phyloP scores from a whole-genome alignment of 73 alveolate genomes.

The Paramecium sonneborni region DNA sequence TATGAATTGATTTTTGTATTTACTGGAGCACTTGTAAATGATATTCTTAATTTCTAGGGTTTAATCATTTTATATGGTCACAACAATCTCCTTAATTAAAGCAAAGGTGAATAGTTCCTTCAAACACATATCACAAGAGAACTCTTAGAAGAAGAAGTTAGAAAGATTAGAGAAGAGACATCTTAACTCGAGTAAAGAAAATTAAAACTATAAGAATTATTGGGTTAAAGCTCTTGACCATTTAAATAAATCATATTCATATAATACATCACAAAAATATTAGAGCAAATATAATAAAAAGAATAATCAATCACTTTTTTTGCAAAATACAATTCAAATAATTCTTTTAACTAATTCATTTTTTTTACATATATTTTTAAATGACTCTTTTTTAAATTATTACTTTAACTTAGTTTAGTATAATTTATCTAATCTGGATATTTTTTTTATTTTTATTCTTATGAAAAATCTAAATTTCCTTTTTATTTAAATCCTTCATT shows the following conservation, averaged over 20 bases:
- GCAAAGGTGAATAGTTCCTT: not conserved
- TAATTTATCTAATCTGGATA: too few relatives aligned
- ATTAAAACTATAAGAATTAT: not conserved
- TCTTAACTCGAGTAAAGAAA: not conserved
- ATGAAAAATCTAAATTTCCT: too few relatives aligned
- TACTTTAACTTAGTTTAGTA: too few relatives aligned
- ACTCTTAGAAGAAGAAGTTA: constrained; percentile 6
- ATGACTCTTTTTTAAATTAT: too few relatives aligned
- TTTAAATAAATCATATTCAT: not conserved
- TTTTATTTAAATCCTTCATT: too few relatives aligned
- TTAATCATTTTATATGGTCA: not conserved
- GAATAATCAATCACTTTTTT: not conserved
- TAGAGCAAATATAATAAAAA: not conserved
- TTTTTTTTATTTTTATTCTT: too few relatives aligned
- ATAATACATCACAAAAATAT: not conserved
- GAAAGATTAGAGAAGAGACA: not conserved
- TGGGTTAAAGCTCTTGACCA: not conserved
- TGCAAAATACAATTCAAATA: not conserved
- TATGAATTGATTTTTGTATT: not conserved
- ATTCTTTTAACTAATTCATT: too few relatives aligned
- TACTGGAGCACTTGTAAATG: not conserved
- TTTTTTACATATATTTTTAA: too few relatives aligned
- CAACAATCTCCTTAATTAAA: not conserved
- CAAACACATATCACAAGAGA: constrained; percentile 22
- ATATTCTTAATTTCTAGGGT: not conserved